Evolutionary conservation across 2,329 filamentous ascomycete species (phyloP), one percentile per base, ranked within the genome.

Genomic region (Zasmidium angulare): DNA sequence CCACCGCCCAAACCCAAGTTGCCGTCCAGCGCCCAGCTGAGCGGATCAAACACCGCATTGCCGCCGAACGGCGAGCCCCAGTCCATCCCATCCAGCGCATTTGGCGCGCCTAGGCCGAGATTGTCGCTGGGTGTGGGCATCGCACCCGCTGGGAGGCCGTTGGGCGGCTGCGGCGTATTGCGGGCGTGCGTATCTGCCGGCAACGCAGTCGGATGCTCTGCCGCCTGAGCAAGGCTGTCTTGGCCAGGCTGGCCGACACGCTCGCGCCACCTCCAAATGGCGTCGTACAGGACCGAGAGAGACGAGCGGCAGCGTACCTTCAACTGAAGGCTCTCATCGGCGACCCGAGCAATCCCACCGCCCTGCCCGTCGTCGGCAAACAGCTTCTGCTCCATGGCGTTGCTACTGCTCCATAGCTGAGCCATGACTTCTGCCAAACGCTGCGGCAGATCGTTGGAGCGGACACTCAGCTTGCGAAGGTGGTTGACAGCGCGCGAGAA

Each of bases 21-120:
- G 14, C 90, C 90, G 73, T 97, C 93, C 61, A 97, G 79, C 81
- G 96, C 91, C 93, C 93, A 97, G 74, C 93, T 91, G 69, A 96
- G 82, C 0, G 93, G 91, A 75, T 96, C 92, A 71, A 96, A 96
- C 62, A 96, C 91, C 73, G 96, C 90, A 74, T 92, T 92, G 3
- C 65, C 63, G 9, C 69, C 77, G 31, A 77, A 79, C 49, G 75
- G 75, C 51, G 75, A 64, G 40, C 78, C 49, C 63, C 70, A 70
- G 10, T 59, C 64, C 61, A 70, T 57, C 2, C 59, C 61, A 43
- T 78, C 49, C 62, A 64, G 59, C 22, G 66, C 67, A 31, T 57
- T 65, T 3, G 63, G 52, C 24, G 60, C 55, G 10, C 56, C 48
- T 36, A 61, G 23, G 23, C 53, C 50, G 1, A 62, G 24, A 26